These are phyloP conservation scores for Lactifluus pinguis DNA, from an alignment of 768 basidiomycete species.

Conservation along the genomic window DNA sequence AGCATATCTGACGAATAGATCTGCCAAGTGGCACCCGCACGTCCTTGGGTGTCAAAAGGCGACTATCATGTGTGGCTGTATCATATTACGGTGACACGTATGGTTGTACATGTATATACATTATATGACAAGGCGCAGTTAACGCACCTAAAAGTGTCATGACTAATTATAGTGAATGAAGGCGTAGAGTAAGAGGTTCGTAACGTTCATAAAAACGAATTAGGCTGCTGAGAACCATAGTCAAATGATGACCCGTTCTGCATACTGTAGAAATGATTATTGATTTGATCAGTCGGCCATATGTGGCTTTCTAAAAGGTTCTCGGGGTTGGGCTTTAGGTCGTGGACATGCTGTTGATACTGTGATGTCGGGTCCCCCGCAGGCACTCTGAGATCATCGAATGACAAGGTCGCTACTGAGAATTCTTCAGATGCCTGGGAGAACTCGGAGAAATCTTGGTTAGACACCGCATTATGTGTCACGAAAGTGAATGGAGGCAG, in stretches of 20 bases:
- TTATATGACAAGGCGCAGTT: background rate
- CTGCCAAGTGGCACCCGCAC: too few relatives aligned
- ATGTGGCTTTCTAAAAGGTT: background rate
- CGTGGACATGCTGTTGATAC: background rate
- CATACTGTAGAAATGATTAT: background rate
- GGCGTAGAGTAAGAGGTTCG: background rate
- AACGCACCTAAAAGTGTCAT: background rate
- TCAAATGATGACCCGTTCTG: background rate
- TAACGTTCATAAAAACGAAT: background rate
- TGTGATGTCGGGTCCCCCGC: background rate
- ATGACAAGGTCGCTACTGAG: background rate
- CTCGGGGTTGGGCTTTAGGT: background rate
- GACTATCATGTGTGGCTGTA: background rate
- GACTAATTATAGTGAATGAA: background rate
- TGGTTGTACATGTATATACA: conserved; percentile 13
- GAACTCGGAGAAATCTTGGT: background rate
- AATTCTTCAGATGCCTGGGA: background rate
- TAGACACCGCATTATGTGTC: background rate
- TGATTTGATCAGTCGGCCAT: conserved; percentile 6
- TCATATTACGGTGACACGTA: background rate
- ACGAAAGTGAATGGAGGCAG: conserved; percentile 9
- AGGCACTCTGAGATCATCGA: background rate
- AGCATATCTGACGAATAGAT: too few relatives aligned
- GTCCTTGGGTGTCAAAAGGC: background rate
- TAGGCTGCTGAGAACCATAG: background rate